Conservation (phyloP, 768 basidiomycete species). For the Gloeostereum incarnatum region DNA sequence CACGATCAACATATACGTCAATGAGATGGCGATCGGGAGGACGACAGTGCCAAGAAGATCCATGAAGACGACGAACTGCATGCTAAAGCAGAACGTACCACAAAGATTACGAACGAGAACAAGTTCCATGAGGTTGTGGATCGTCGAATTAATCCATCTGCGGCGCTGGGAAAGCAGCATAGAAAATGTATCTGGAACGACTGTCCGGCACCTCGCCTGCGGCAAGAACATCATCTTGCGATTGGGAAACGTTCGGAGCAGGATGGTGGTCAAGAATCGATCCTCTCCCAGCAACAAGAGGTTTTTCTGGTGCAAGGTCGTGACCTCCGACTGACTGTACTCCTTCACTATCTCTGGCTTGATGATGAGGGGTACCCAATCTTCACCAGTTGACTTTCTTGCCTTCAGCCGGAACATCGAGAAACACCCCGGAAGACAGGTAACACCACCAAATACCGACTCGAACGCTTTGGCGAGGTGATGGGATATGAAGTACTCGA, state of each 20-base stretch:
- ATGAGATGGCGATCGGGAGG: slow-evolving; percentile 84
- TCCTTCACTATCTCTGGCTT: slow-evolving; percentile 97
- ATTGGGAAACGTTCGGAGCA: slow-evolving; percentile 94
- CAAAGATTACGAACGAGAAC: slow-evolving; percentile 94
- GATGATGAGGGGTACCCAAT: slow-evolving; percentile 95
- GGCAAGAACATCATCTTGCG: slow-evolving; percentile 99
- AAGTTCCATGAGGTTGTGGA: slow-evolving; percentile 99
- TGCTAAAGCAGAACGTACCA: slow-evolving; percentile 99
- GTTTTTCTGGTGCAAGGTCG: slow-evolving; percentile 96
- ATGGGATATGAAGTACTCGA: slow-evolving; percentile 98
- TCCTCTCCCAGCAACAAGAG: slow-evolving; percentile 94
- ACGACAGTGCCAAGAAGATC: slow-evolving; percentile 89
- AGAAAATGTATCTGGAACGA: slow-evolving; percentile 92
- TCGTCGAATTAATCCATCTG: slow-evolving; percentile 99
- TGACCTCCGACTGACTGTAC: slow-evolving; percentile 91
- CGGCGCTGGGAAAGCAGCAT: slow-evolving; percentile 94
- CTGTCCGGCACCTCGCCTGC: slow-evolving; percentile 88
- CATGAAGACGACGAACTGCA: slow-evolving; percentile 99
- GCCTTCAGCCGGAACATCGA: slow-evolving; percentile 99
- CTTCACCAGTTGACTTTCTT: slow-evolving; percentile 77
- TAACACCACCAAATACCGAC: slow-evolving; percentile 98
- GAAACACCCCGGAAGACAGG: slow-evolving; percentile 98
- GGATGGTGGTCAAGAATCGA: slow-evolving; percentile 95
- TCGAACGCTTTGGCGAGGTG: slow-evolving; percentile 98
- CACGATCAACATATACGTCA: slow-evolving; percentile 86